phyloP scores from a whole-genome alignment of 768 basidiomycete species.

The Trametes elegans region DNA sequence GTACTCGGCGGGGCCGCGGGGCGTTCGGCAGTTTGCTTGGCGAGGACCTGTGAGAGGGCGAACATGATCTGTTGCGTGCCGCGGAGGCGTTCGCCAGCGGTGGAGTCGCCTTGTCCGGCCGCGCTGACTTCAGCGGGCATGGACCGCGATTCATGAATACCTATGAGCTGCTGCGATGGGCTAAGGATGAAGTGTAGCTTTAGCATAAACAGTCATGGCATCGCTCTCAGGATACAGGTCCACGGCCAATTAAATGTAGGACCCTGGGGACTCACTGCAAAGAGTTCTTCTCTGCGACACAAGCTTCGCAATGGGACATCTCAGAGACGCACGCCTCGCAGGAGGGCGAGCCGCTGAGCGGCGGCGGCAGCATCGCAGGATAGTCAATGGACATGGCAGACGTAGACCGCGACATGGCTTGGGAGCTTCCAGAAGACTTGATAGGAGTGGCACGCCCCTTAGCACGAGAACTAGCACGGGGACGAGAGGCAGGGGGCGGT shows the following conservation, averaged over 20 bases:
- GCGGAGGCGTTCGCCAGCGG: too few relatives aligned
- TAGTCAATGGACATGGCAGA: not conserved
- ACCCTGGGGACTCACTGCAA: not conserved
- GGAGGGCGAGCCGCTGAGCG: not conserved
- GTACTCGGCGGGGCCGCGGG: not conserved
- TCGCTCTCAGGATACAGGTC: too few relatives aligned
- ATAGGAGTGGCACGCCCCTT: not conserved
- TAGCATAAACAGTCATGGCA: too few relatives aligned
- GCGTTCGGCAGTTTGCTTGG: not conserved
- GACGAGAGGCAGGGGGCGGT: not conserved
- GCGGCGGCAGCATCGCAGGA: not conserved
- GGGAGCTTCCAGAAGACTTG: not conserved
- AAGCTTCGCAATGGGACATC: not conserved
- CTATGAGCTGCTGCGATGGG: too few relatives aligned
- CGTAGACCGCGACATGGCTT: not conserved
- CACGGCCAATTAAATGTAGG: too few relatives aligned
- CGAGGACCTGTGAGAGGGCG: not conserved
- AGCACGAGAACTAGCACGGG: not conserved
- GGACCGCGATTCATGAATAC: too few relatives aligned
- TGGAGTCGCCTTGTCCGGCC: too few relatives aligned
- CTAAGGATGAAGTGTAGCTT: too few relatives aligned
- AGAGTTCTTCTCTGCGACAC: not conserved
- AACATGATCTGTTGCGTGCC: not conserved
- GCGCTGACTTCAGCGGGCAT: too few relatives aligned
- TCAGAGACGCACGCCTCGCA: slow-evolving; percentile 3